phyloP scores from a whole-genome alignment of 495 filamentous ascomycete species.

The Aspergillus panamensis region DNA sequence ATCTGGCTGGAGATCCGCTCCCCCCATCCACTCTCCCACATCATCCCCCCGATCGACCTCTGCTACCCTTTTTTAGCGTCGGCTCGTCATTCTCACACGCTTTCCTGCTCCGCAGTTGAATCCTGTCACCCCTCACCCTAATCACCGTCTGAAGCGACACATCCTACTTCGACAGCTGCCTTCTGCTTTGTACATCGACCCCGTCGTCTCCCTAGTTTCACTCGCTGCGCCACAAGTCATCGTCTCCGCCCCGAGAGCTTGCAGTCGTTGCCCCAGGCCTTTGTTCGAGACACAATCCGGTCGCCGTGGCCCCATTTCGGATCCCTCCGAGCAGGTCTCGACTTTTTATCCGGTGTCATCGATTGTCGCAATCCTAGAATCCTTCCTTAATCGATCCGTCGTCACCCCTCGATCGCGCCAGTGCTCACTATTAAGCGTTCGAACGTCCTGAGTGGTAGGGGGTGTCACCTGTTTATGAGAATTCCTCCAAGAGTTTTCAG shows the following conservation, averaged over 20 bases:
- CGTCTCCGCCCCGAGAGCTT: constrained; percentile 21
- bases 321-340: constrained; percentile 18
- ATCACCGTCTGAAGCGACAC: constrained; percentile 9
- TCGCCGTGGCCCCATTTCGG: constrained; percentile 12
- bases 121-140: constrained; percentile 26
- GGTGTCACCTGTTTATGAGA: constrained; percentile 1
- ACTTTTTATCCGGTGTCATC: constrained; percentile 10
- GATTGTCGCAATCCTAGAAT: constrained; percentile 11
- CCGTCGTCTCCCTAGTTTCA: constrained; percentile 21
- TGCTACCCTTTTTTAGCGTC: constrained; percentile 31
- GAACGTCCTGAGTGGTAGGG: constrained; percentile 3
- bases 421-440: not conserved
- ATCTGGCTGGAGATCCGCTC: constrained; percentile 27
- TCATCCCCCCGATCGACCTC: constrained; percentile 28
- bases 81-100: constrained; percentile 27
- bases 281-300: constrained; percentile 14
- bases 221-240: constrained; percentile 21
- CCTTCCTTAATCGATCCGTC: constrained; percentile 1
- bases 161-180: constrained; percentile 9
- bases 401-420: constrained; percentile 14
- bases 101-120: constrained; percentile 27
- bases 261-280: constrained; percentile 23
- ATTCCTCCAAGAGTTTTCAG: constrained; percentile 8
- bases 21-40: constrained; percentile 25
- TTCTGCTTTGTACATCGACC: constrained; percentile 7